Evolutionary conservation across 2,329 filamentous ascomycete species (phyloP).

Genomic region (Periconia sp.): DNA sequence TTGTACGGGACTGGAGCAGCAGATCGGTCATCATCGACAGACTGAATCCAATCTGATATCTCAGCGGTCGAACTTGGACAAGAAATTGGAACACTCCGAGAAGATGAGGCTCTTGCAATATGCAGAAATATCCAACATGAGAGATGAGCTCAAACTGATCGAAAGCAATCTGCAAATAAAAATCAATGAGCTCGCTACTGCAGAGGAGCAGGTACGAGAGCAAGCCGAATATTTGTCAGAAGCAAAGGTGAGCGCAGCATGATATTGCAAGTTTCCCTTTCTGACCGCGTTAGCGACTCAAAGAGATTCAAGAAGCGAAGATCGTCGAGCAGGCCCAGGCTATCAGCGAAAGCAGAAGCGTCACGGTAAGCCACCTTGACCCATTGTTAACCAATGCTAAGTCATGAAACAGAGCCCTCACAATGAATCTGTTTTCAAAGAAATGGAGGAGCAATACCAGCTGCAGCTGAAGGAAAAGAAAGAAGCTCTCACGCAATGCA

Average conservation of each 20-base stretch:
- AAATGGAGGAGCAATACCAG: constrained; percentile 9
- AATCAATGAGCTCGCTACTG: constrained; percentile 5
- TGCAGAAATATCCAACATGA: constrained; percentile 10
- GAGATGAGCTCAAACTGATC: constrained; percentile 10
- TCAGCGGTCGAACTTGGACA: constrained; percentile 13
- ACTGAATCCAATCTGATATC: constrained; percentile 15
- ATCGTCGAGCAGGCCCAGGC: constrained; percentile 1
- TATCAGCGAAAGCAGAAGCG: constrained; percentile 1
- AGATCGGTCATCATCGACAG: constrained; percentile 7
- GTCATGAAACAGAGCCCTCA: constrained; percentile 2
- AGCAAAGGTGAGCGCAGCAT: constrained; percentile 3
- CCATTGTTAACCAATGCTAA: background rate
- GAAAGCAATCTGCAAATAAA: constrained; percentile 13
- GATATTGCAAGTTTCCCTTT: background rate
- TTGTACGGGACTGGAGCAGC: constrained; percentile 12
- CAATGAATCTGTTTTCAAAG: background rate
- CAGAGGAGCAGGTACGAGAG: constrained; percentile 5
- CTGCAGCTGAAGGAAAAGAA: constrained; percentile 15
- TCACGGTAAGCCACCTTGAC: constrained; percentile 1
- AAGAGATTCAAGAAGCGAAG: constrained; percentile 2
- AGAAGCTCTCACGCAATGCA: constrained; percentile 12
- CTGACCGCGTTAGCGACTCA: constrained; percentile 1
- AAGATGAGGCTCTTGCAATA: background rate
- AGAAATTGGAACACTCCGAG: constrained; percentile 15
- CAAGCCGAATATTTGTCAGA: constrained; percentile 4